phyloP scores from a whole-genome alignment of 768 basidiomycete genomes.

The Vararia minispora region DNA sequence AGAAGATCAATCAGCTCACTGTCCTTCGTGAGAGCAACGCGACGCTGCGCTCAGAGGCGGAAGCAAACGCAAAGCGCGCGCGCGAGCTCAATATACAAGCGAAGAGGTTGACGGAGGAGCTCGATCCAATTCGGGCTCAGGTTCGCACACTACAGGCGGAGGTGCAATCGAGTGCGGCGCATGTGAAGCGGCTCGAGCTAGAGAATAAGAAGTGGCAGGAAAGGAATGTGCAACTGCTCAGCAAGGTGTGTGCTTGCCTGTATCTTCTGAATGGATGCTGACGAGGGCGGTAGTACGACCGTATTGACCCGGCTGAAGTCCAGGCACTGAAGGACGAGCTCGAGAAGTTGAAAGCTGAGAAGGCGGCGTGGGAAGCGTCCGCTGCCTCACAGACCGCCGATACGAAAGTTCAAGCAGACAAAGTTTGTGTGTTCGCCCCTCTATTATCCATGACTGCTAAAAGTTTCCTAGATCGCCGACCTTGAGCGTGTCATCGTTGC shows the following conservation, averaged over 20 bases:
- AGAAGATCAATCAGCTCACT: slow-evolving; percentile 79
- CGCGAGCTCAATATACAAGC: slow-evolving; percentile 58
- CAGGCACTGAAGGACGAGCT: slow-evolving; percentile 71
- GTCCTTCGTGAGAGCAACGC: slow-evolving; percentile 83
- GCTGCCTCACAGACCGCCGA: not conserved
- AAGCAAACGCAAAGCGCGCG: slow-evolving; percentile 56
- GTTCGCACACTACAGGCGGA: slow-evolving; percentile 59
- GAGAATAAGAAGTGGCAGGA: slow-evolving; percentile 80
- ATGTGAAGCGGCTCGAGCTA: slow-evolving; percentile 59
- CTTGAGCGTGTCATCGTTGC: slow-evolving; percentile 9
- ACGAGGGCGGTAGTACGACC: slow-evolving; percentile 51
- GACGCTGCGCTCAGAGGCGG: slow-evolving; percentile 68
- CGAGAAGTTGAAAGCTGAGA: slow-evolving; percentile 25
- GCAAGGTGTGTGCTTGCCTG: slow-evolving; percentile 41
- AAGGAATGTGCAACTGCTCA: slow-evolving; percentile 68
- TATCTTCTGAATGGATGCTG: slow-evolving; percentile 1
- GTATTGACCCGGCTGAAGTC: slow-evolving; percentile 78
- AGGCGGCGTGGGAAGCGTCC: slow-evolving; percentile 14
- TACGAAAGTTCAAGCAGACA: slow-evolving; percentile 7
- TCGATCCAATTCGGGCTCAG: slow-evolving; percentile 69
- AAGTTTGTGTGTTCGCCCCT: slow-evolving; percentile 16
- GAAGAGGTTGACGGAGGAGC: slow-evolving; percentile 42
- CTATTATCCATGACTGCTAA: too few species aligned
- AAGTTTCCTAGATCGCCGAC: slow-evolving; percentile 11
- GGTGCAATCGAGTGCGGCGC: slow-evolving; percentile 54